phyloP scores from a whole-genome alignment of 805 yeast genomes.

The Blastobotrys robertii region DNA sequence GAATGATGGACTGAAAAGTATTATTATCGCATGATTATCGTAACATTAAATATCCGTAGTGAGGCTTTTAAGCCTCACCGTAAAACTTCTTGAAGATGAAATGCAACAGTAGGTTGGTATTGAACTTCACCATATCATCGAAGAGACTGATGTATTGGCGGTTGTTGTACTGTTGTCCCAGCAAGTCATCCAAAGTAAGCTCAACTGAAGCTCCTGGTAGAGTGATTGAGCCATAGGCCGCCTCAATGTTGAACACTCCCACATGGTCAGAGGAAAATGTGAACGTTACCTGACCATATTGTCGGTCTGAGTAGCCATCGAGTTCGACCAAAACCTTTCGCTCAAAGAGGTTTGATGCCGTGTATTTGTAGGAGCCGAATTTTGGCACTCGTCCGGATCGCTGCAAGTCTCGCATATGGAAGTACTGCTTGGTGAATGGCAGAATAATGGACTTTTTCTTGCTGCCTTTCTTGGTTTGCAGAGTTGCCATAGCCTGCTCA shows the following conservation, averaged over 20 bases:
- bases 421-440: conserved; percentile 65
- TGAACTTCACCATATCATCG: conserved; percentile 57
- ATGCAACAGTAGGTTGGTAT: conserved; percentile 56
- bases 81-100: conserved; percentile 71
- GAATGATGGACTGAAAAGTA: neutral
- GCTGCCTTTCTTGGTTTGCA: conserved; percentile 34
- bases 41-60: neutral
- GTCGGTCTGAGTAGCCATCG: conserved; percentile 39
- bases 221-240: conserved; percentile 51
- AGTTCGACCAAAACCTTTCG: conserved; percentile 56
- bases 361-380: conserved; percentile 70
- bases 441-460: conserved; percentile 22
- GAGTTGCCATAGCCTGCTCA: conserved; percentile 39
- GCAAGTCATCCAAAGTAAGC: conserved; percentile 59
- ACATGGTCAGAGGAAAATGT: conserved; percentile 67
- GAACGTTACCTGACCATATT: conserved; percentile 59
- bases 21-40: neutral
- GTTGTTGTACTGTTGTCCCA: conserved; percentile 66
- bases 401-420: conserved; percentile 61
- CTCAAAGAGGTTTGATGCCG: conserved; percentile 66
- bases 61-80: conserved; percentile 29
- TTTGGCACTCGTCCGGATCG: conserved; percentile 57
- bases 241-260: conserved; percentile 66
- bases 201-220: conserved; percentile 46
- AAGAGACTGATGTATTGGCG: conserved; percentile 45